A percentile compares a stretch with the other conserved stretches of the same genome.
phyloP scores from a whole-genome alignment of 805 yeast species.

The Zygoascus biomembranicola region DNA sequence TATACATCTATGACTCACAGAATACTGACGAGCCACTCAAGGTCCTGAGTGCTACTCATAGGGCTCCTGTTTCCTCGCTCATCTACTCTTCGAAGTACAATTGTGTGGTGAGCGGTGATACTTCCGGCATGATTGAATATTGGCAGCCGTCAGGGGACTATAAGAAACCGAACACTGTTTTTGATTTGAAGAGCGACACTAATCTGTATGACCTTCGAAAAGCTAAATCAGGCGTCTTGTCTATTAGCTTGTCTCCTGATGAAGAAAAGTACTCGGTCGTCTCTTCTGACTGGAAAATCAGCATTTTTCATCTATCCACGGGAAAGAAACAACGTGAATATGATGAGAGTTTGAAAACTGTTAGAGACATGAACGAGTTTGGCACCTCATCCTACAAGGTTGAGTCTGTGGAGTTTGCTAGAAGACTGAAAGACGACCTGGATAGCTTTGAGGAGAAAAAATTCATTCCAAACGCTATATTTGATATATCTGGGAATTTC shows the following conservation, averaged over 20 bases:
- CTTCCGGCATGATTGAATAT: conserved; percentile 31
- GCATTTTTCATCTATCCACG: conserved; percentile 28
- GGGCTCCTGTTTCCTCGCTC: conserved; percentile 18
- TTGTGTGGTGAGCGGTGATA: conserved; percentile 26
- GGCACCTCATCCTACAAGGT: conserved; percentile 17
- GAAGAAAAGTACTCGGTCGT: conserved; percentile 25
- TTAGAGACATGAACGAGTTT: conserved; percentile 22
- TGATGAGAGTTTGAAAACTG: conserved; percentile 24
- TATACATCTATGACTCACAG: conserved; percentile 21
- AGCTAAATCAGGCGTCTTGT: conserved; percentile 22
- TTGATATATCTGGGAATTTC: conserved; percentile 27
- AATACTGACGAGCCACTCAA: conserved; percentile 9
- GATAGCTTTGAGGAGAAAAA: neutral
- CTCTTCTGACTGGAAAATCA: conserved; percentile 27
- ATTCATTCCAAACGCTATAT: conserved; percentile 15
- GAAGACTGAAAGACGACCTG: conserved; percentile 15
- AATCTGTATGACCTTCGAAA: conserved; percentile 33
- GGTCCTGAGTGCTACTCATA: conserved; percentile 18
- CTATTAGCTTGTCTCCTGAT: conserved; percentile 22
- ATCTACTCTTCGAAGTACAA: conserved; percentile 20
- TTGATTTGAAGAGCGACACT: conserved; percentile 34
- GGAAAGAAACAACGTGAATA: conserved; percentile 29
- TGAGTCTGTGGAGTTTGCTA: conserved; percentile 23
- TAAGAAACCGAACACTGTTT: conserved; percentile 22
- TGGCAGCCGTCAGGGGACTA: conserved; percentile 24